These are phyloP conservation scores for Quercus tomentella DNA, from an alignment of 331 rosid genomes.

Conservation along the genomic window DNA sequence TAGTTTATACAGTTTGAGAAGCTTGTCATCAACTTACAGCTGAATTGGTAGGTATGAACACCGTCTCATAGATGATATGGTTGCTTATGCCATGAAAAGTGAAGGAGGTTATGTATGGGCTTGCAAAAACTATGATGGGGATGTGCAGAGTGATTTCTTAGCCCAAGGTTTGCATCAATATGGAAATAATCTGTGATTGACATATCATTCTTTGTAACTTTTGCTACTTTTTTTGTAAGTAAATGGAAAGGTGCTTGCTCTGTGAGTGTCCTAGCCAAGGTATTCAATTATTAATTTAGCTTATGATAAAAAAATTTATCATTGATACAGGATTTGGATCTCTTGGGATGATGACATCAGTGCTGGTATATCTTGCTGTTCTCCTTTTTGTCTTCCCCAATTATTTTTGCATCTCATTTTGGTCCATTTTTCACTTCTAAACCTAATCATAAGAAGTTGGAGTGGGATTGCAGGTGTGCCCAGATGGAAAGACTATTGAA, in stretches of 20 bases:
- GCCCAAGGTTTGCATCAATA: constrained; percentile 72
- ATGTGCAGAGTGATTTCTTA: constrained; percentile 94
- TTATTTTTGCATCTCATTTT: neutral
- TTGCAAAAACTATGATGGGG: constrained; percentile 99
- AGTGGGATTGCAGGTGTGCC: constrained; percentile 64
- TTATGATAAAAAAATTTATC: constrained; percentile 21
- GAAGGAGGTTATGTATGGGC: constrained; percentile 99
- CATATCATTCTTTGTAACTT: neutral
- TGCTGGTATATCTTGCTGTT: constrained; percentile 54
- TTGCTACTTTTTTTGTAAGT: constrained; percentile 7
- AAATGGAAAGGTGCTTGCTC: constrained; percentile 5
- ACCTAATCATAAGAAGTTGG: constrained; percentile 8
- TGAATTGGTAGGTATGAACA: constrained; percentile 76
- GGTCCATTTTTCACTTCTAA: constrained; percentile 4
- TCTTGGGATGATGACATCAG: constrained; percentile 75
- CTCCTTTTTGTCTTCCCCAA: neutral
- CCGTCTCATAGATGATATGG: constrained; percentile 98
- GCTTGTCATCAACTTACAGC: constrained; percentile 20
- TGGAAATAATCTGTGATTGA: neutral
- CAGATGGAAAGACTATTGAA: constrained; percentile 91
- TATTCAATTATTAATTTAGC: neutral
- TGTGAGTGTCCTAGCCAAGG: neutral
- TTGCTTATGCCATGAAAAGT: constrained; percentile 93
- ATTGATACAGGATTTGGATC: constrained; percentile 77
- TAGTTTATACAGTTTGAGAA: neutral